Conservation (phyloP, 1,139 yeast species). For the Schwanniomyces etchellsii region DNA sequence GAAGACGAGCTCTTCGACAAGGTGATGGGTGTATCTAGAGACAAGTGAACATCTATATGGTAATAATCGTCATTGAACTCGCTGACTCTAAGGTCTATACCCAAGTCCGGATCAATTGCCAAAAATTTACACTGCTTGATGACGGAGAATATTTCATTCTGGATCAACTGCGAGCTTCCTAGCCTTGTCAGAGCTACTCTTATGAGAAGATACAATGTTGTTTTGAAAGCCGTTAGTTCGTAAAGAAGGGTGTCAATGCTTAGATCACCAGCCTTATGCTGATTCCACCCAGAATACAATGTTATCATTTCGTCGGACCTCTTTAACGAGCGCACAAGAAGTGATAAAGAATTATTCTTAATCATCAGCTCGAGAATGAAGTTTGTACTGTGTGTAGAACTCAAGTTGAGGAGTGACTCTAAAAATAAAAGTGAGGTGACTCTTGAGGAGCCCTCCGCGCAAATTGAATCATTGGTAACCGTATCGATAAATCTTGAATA, state of each 20-base stretch:
- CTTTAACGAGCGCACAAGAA: slow-evolving; percentile 62
- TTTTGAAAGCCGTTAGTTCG: slow-evolving; percentile 72
- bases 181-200: slow-evolving; percentile 69
- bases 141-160: slow-evolving; percentile 64
- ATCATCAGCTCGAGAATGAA: slow-evolving; percentile 57
- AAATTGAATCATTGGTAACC: slow-evolving; percentile 71
- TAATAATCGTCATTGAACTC: slow-evolving; percentile 18
- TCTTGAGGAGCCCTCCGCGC: slow-evolving; percentile 73
- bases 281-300: slow-evolving; percentile 25
- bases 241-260: slow-evolving; percentile 52
- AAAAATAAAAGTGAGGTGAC: slow-evolving; percentile 71
- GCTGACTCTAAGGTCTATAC: slow-evolving; percentile 41
- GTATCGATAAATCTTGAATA: slow-evolving; percentile 61
- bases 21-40: slow-evolving; percentile 48
- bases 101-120: slow-evolving; percentile 74
- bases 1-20: slow-evolving; percentile 14
- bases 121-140: slow-evolving; percentile 56
- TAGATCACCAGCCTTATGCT: slow-evolving; percentile 18
- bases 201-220: slow-evolving; percentile 62
- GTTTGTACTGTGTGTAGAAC: slow-evolving; percentile 42
- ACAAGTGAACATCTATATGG: slow-evolving; percentile 34
- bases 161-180: slow-evolving; percentile 75
- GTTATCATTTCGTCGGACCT: slow-evolving; percentile 56
- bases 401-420: slow-evolving; percentile 62
- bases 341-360: slow-evolving; percentile 58